A percentile compares a stretch with the other conserved stretches of the same genome.
phyloP scores from a whole-genome alignment of 257 asterid species.

The Anisodus tanguticus region DNA sequence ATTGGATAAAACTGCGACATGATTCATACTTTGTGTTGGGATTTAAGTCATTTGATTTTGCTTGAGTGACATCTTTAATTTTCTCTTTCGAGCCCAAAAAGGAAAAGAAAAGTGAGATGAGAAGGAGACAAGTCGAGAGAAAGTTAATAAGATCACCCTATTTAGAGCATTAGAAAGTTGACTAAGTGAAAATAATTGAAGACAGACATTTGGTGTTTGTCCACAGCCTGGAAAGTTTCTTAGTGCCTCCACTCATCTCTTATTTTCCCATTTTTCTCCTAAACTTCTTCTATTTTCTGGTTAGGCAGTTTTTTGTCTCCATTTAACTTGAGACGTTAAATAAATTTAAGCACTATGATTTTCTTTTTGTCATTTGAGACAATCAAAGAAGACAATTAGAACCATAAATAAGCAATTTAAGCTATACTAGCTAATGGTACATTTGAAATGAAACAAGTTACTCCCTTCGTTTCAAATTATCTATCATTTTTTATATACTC shows the following conservation, averaged over 20 bases:
- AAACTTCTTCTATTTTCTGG: neutral
- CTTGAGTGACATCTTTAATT: neutral
- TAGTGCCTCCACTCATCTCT: neutral
- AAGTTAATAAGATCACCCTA: neutral
- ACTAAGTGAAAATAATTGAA: constrained; percentile 21
- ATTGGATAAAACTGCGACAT: neutral
- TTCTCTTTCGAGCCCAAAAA: neutral
- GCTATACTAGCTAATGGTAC: too few relatives aligned
- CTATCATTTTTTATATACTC: too few relatives aligned
- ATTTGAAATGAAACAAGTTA: too few relatives aligned
- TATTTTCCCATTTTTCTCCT: neutral
- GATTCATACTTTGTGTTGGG: neutral
- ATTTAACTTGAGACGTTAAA: neutral
- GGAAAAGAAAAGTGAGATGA: neutral
- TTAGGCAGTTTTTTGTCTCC: neutral
- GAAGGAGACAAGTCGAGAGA: neutral
- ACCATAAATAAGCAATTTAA: too few relatives aligned
- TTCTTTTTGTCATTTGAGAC: neutral
- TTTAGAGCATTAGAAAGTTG: constrained; percentile 10
- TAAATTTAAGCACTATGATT: neutral
- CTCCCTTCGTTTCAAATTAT: too few relatives aligned
- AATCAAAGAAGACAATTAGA: neutral
- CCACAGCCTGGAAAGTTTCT: constrained; percentile 20
- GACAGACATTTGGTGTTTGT: constrained; percentile 4
- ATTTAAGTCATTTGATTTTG: neutral